A percentile compares a stretch with the other conserved stretches of the same genome.
These are phyloP conservation scores for Cyberlindnera saturnus DNA, from an alignment of 805 yeast species.

Conservation along the genomic window DNA sequence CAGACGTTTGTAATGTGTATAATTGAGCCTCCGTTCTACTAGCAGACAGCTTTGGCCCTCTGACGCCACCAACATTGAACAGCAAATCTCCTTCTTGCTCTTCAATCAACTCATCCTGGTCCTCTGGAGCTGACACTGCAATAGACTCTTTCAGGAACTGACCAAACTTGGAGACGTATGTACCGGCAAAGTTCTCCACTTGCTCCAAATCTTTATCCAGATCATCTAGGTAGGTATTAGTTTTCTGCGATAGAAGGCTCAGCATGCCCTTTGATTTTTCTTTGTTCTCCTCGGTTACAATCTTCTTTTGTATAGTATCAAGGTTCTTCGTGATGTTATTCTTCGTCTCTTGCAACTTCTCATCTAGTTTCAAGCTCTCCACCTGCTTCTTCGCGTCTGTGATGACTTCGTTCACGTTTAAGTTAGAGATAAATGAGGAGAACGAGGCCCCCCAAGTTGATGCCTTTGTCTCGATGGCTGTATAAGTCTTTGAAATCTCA, in stretches of 20 bases:
- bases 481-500: slow-evolving; percentile 46
- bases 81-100: slow-evolving; percentile 34
- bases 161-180: slow-evolving; percentile 53
- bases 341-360: slow-evolving; percentile 11
- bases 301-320: slow-evolving; percentile 8
- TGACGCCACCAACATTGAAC: slow-evolving; percentile 36
- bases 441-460: slow-evolving; percentile 27
- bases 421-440: slow-evolving; percentile 29
- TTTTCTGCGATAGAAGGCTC: slow-evolving; percentile 24
- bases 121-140: slow-evolving; percentile 20
- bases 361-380: slow-evolving; percentile 18
- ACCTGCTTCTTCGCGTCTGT: slow-evolving; percentile 19
- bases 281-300: slow-evolving; percentile 13
- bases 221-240: slow-evolving; percentile 62
- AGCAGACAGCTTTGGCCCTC: slow-evolving; percentile 26
- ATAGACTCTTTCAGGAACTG: slow-evolving; percentile 42
- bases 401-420: slow-evolving; percentile 31
- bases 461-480: slow-evolving; percentile 37
- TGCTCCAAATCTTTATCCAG: slow-evolving; percentile 70
- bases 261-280: slow-evolving; percentile 12
- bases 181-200: slow-evolving; percentile 64
- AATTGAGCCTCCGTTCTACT: slow-evolving; percentile 61
- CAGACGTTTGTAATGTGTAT: slow-evolving; percentile 45
- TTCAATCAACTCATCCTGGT: slow-evolving; percentile 21
- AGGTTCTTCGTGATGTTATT: slow-evolving; percentile 8